Conservation (phyloP, 768 basidiomycete genomes). For the Lentinula detonsa region DNA sequence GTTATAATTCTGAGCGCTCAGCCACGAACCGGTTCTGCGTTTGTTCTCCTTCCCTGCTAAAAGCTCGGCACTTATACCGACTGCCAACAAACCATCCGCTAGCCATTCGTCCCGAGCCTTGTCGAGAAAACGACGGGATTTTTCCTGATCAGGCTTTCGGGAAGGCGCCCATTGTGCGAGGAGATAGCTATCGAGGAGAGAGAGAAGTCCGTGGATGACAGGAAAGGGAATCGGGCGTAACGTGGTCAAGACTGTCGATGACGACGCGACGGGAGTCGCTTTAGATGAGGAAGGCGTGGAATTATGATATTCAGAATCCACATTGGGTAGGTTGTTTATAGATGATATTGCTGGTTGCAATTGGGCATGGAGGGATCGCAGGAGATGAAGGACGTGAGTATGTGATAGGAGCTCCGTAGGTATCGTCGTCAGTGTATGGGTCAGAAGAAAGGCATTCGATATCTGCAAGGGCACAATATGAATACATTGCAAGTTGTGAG, state of each 20-base stretch:
- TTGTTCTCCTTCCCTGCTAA: conserved; percentile 5
- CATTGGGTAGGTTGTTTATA: neutral
- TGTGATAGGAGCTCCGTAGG: conserved; percentile 24
- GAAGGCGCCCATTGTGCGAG: conserved; percentile 46
- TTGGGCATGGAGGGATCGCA: conserved; percentile 27
- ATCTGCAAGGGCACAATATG: conserved; percentile 23
- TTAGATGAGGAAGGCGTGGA: neutral
- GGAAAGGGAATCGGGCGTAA: conserved; percentile 17
- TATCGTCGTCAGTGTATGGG: conserved; percentile 28
- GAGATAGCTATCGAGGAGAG: conserved; percentile 57
- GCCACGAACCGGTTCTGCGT: neutral
- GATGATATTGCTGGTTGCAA: conserved; percentile 15
- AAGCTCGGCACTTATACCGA: conserved; percentile 33
- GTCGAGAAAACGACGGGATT: conserved; percentile 18
- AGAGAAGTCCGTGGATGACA: conserved; percentile 50
- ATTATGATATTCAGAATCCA: conserved; percentile 14
- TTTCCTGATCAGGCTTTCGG: conserved; percentile 14
- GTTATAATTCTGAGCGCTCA: neutral
- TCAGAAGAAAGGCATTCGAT: conserved; percentile 30
- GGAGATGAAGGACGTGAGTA: conserved; percentile 19
- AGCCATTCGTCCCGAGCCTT: conserved; percentile 38
- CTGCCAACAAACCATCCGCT: conserved; percentile 38
- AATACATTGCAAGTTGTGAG: conserved; percentile 12
- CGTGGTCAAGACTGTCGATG: neutral
- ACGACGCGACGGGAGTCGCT: neutral